Percentiles rank a stretch among this genome's conserved stretches.
These are phyloP conservation scores for Penicillium sp. DNA, from an alignment of 2,329 filamentous ascomycete genomes.

Conservation along the genomic window DNA sequence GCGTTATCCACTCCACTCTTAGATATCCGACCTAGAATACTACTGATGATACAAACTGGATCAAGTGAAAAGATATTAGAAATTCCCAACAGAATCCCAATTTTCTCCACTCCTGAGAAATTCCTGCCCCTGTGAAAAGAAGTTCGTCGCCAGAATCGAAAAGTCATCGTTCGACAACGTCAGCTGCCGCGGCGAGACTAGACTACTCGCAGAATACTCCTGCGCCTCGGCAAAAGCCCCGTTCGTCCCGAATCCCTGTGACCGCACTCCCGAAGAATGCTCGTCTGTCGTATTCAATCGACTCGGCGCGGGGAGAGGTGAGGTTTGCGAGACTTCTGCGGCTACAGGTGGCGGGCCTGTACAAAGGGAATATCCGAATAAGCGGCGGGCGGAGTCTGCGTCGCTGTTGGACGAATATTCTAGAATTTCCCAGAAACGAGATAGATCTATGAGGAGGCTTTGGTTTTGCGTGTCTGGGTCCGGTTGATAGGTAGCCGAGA, in stretches of 20 bases:
- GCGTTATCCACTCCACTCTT: too few species aligned
- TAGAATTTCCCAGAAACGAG: constrained; percentile 54
- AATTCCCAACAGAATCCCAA: constrained; percentile 40
- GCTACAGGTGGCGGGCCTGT: constrained; percentile 29
- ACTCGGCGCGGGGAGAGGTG: constrained; percentile 49
- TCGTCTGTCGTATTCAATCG: constrained; percentile 36
- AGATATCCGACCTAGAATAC: too few species aligned
- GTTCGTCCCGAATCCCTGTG: constrained; percentile 26
- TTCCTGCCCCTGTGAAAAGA: constrained; percentile 52
- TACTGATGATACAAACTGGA: too few species aligned
- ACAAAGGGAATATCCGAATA: constrained; percentile 50
- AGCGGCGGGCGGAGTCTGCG: constrained; percentile 36
- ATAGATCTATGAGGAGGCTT: constrained; percentile 50
- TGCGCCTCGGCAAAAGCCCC: constrained; percentile 17
- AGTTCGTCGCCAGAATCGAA: constrained; percentile 53
- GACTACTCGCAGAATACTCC: constrained; percentile 19
- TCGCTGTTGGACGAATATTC: constrained; percentile 52
- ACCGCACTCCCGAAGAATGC: constrained; percentile 15
- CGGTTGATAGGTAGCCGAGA: constrained; percentile 49
- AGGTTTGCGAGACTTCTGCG: constrained; percentile 49
- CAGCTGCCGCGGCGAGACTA: constrained; percentile 29
- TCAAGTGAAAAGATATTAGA: constrained; percentile 17
- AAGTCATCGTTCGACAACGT: constrained; percentile 46
- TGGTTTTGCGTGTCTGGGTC: constrained; percentile 40
- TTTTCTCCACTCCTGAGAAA: constrained; percentile 45